These are phyloP conservation scores for Amphicarpaea edgeworthii DNA, from an alignment of 306 rosid species.

Conservation along the genomic window DNA sequence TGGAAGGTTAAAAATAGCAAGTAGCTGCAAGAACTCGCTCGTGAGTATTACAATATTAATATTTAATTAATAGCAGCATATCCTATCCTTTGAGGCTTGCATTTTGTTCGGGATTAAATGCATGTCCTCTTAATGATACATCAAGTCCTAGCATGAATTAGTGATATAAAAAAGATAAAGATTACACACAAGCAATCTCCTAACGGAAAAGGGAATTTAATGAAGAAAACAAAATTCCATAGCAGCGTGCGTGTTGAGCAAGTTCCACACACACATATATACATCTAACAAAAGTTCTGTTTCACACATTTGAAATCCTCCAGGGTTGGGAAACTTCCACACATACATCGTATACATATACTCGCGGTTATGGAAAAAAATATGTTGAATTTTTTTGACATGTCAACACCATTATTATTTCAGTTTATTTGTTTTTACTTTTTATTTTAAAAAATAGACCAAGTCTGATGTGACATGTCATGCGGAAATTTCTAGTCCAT, in stretches of 20 bases:
- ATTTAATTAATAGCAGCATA: background rate
- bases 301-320: background rate
- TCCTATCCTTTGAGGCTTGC: background rate
- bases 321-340: background rate
- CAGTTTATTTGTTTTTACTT: too few species aligned
- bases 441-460: too few species aligned
- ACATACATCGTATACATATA: background rate
- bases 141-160: background rate
- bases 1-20: background rate
- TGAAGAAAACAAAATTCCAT: background rate
- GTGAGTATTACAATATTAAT: too few species aligned
- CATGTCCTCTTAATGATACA: conserved; percentile 1
- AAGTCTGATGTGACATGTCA: too few species aligned
- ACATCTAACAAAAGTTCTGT: background rate
- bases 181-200: background rate
- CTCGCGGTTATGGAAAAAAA: too few species aligned
- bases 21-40: background rate
- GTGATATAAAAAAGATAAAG: background rate
- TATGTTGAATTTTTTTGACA: too few species aligned
- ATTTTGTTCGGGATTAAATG: background rate
- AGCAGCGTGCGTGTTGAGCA: background rate
- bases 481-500: too few species aligned
- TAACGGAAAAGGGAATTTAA: background rate
- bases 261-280: background rate
- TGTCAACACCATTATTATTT: too few species aligned